A percentile compares a stretch with the other conserved stretches of the same genome.
Evolutionary conservation across 768 basidiomycete genomes (phyloP).

Genomic region (Amanita polypyramis): DNA sequence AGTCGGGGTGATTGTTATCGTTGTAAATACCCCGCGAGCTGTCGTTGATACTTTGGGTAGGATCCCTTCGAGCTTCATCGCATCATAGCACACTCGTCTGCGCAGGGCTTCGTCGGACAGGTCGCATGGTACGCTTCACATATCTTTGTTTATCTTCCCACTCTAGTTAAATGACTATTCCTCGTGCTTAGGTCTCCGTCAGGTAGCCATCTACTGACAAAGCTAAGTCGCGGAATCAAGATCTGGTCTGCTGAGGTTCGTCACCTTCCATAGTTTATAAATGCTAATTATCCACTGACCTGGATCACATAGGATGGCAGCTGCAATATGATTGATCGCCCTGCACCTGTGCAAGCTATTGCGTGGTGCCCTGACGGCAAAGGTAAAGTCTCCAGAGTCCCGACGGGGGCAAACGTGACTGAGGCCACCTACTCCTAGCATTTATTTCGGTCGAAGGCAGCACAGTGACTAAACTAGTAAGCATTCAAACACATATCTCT

Average conservation of each 20-base stretch:
- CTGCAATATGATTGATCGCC: constrained; percentile 54
- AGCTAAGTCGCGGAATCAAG: constrained; percentile 53
- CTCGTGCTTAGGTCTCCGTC: constrained; percentile 43
- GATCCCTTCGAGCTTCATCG: constrained; percentile 51
- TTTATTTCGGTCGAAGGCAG: constrained; percentile 66
- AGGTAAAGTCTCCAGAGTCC: constrained; percentile 23
- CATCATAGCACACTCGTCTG: constrained; percentile 46
- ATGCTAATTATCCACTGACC: neutral
- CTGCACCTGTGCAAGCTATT: constrained; percentile 46
- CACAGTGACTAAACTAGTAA: constrained; percentile 48
- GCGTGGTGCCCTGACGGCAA: constrained; percentile 60
- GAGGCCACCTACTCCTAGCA: constrained; percentile 24
- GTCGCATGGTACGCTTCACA: constrained; percentile 49
- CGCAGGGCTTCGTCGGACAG: constrained; percentile 62
- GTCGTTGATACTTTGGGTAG: constrained; percentile 19
- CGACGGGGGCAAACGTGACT: neutral
- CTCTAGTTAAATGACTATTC: neutral
- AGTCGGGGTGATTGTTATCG: constrained; percentile 36
- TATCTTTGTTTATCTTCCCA: neutral
- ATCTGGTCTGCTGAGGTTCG: constrained; percentile 61
- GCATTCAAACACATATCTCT: constrained; percentile 9
- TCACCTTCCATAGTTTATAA: constrained; percentile 4
- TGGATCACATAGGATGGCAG: constrained; percentile 44
- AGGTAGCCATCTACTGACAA: constrained; percentile 53
- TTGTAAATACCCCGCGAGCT: constrained; percentile 4